These are phyloP conservation scores for Durio zibethinus DNA, from an alignment of 345 rosid species.

Conservation along the genomic window DNA sequence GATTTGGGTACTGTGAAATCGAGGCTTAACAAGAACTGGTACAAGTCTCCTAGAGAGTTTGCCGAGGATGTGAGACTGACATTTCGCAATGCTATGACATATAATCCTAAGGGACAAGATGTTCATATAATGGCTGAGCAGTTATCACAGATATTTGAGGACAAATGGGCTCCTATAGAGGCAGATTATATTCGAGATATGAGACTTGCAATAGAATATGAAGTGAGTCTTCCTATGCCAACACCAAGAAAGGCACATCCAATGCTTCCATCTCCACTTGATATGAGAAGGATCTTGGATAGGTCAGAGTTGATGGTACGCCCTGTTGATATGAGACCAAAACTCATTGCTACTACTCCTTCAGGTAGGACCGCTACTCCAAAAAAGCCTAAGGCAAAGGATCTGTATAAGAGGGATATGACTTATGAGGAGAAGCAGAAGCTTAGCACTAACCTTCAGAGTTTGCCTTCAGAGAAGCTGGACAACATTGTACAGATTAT, in stretches of 20 bases:
- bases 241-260: slow-evolving; percentile 59
- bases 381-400: slow-evolving; percentile 96
- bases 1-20: slow-evolving; percentile 90
- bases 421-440: slow-evolving; percentile 95
- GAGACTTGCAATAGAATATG: slow-evolving; percentile 54
- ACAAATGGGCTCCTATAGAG: slow-evolving; percentile 78
- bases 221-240: slow-evolving; percentile 50
- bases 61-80: slow-evolving; percentile 99
- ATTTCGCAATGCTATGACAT: slow-evolving; percentile 87
- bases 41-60: slow-evolving; percentile 87
- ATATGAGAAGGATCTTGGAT: slow-evolving; percentile 72
- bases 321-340: slow-evolving; percentile 44
- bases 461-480: slow-evolving; percentile 84
- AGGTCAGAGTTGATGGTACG: slow-evolving; percentile 64
- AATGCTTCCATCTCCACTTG: slow-evolving; percentile 57
- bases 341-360: slow-evolving; percentile 59
- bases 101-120: slow-evolving; percentile 96
- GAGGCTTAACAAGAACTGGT: slow-evolving; percentile 64
- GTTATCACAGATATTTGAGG: slow-evolving; percentile 72
- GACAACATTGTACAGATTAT: slow-evolving; percentile 90
- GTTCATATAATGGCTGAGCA: slow-evolving; percentile 84
- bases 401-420: slow-evolving; percentile 93
- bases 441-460: slow-evolving; percentile 84
- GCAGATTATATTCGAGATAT: slow-evolving; percentile 66
- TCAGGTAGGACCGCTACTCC: slow-evolving; percentile 77